A percentile compares a stretch with the other conserved stretches of the same genome.
Conservation (phyloP, 148 eudicot genomes). For the Rhododendron kiyosumense region DNA sequence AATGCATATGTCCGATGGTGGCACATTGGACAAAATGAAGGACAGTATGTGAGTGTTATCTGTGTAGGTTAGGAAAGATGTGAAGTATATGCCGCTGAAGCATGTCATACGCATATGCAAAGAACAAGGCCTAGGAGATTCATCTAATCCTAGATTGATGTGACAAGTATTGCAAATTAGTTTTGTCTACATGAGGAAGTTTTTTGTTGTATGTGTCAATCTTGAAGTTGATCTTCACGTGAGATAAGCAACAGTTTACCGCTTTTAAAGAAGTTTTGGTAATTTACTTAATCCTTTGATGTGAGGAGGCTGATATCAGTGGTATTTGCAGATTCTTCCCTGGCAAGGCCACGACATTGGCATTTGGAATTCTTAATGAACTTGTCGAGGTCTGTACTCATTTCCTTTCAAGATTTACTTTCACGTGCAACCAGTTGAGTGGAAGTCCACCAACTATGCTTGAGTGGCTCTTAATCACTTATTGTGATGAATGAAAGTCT, state of each 20-base stretch:
- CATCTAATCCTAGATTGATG: not conserved
- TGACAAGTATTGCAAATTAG: not conserved
- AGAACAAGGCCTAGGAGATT: not conserved
- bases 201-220: not conserved
- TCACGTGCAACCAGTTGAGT: not conserved
- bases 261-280: not conserved
- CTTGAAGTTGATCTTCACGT: not conserved
- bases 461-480: not conserved
- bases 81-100: not conserved
- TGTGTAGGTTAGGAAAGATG: not conserved
- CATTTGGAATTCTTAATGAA: conserved; percentile 59
- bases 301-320: conserved; percentile 3
- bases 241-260: not conserved
- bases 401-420: not conserved
- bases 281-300: not conserved
- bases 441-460: not conserved
- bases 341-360: conserved; percentile 66
- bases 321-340: conserved; percentile 77
- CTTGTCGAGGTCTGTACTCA: conserved; percentile 59
- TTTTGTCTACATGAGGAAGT: not conserved
- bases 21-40: not conserved
- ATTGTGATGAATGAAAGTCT: not conserved
- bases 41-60: not conserved
- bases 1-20: not conserved
- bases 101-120: not conserved